Evolutionary conservation across 2,329 filamentous ascomycete species (phyloP).

Genomic region (Niveomyces coronatus): DNA sequence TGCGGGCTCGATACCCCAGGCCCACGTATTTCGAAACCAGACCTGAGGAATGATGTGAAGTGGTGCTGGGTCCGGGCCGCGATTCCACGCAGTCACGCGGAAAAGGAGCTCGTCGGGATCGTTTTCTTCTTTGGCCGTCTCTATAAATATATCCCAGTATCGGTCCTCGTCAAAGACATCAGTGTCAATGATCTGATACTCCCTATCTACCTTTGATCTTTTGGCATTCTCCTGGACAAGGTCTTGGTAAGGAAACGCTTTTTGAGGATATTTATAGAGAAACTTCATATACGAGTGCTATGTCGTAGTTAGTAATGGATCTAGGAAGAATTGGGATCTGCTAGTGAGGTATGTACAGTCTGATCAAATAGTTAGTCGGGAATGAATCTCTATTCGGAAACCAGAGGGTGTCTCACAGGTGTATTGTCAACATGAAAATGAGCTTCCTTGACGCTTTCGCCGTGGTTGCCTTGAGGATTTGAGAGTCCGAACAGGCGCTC

Average conservation of each 20-base stretch:
- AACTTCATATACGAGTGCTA: slow-evolving; percentile 99
- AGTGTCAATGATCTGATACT: slow-evolving; percentile 89
- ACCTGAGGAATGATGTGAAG: slow-evolving; percentile 90
- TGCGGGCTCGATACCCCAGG: slow-evolving; percentile 71
- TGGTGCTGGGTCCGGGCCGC: slow-evolving; percentile 80
- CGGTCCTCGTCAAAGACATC: slow-evolving; percentile 77
- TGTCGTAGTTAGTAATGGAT: slow-evolving; percentile 12
- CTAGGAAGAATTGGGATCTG: slow-evolving; percentile 11
- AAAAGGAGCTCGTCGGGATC: slow-evolving; percentile 88
- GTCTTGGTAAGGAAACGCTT: slow-evolving; percentile 83
- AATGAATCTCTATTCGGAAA: slow-evolving; percentile 8
- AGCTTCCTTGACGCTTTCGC: slow-evolving; percentile 92
- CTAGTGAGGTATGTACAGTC: slow-evolving; percentile 31
- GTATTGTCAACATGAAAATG: slow-evolving; percentile 97
- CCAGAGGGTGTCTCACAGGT: slow-evolving; percentile 38
- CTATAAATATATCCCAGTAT: slow-evolving; percentile 97
- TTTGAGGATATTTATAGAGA: slow-evolving; percentile 94
- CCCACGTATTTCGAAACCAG: slow-evolving; percentile 97
- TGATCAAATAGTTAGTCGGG: no score
- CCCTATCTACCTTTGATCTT: slow-evolving; percentile 64
- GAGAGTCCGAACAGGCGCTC: slow-evolving; percentile 91
- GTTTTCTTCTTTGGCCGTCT: slow-evolving; percentile 88
- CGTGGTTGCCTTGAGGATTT: slow-evolving; percentile 94
- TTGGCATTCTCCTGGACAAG: slow-evolving; percentile 74
- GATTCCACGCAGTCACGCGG: slow-evolving; percentile 92